phyloP scores from a whole-genome alignment of 1,139 yeast genomes.

The Pichia sp. region DNA sequence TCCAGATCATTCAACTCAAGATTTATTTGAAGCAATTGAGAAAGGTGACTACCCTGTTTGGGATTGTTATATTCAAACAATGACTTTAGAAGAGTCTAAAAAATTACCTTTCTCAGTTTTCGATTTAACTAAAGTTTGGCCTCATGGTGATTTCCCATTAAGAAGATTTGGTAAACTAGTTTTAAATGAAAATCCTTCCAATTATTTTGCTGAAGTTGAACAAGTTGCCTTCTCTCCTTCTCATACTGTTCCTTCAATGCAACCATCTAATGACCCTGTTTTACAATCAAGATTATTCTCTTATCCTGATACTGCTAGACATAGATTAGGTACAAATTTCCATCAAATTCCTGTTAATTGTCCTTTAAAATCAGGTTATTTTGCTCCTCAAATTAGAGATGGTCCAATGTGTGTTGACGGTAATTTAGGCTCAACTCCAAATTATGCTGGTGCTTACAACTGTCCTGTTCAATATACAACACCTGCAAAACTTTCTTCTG shows the following conservation, averaged over 20 bases:
- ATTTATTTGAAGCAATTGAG: constrained; percentile 51
- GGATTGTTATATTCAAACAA: constrained; percentile 62
- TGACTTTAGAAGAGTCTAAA: constrained; percentile 67
- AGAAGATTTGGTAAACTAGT: constrained; percentile 66
- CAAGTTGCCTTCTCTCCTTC: constrained; percentile 81
- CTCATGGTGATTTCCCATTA: constrained; percentile 68
- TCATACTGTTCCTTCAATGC: constrained; percentile 78
- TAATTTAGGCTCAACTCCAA: constrained; percentile 80
- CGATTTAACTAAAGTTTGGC: constrained; percentile 77
- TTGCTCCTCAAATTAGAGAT: constrained; percentile 55
- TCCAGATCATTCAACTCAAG: constrained; percentile 58
- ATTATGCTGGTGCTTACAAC: constrained; percentile 55
- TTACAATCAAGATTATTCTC: constrained; percentile 80
- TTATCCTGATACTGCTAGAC: constrained; percentile 75
- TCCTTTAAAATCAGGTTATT: constrained; percentile 48
- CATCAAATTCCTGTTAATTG: constrained; percentile 71
- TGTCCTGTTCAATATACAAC: constrained; percentile 28
- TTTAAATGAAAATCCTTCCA: constrained; percentile 65
- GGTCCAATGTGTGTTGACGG: constrained; percentile 82
- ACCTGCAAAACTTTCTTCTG: constrained; percentile 28
- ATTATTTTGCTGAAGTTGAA: constrained; percentile 76
- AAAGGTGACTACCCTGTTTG: constrained; percentile 56
- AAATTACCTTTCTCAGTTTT: constrained; percentile 49
- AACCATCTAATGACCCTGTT: constrained; percentile 82
- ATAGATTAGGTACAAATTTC: constrained; percentile 64